These are phyloP conservation scores for Pyrenochaeta sp. DNA, from an alignment of 2,329 filamentous ascomycete species.

Conservation along the genomic window DNA sequence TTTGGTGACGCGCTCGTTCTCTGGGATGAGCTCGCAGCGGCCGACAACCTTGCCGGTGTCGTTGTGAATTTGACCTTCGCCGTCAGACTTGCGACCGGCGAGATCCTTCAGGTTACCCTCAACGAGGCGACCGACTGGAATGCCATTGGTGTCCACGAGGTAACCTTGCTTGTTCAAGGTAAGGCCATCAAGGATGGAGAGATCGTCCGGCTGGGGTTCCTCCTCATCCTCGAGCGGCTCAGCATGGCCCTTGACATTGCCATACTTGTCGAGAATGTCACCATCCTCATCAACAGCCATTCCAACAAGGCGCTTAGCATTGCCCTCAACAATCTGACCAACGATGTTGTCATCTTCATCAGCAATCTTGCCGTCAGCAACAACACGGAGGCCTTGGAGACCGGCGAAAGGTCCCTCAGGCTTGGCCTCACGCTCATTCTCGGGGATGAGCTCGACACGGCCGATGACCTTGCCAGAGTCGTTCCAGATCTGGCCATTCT, in stretches of 20 bases:
- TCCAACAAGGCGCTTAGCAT: slow-evolving; percentile 67
- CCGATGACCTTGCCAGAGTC: slow-evolving; percentile 77
- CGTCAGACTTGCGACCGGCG: slow-evolving; percentile 64
- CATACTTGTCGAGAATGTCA: slow-evolving; percentile 68
- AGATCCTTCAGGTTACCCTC: slow-evolving; percentile 66
- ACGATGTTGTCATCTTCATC: slow-evolving; percentile 61
- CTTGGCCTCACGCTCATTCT: slow-evolving; percentile 66
- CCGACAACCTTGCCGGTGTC: slow-evolving; percentile 65
- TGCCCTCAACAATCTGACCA: slow-evolving; percentile 65
- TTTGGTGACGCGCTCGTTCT: slow-evolving; percentile 63
- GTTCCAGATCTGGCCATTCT: slow-evolving; percentile 74
- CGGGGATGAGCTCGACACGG: slow-evolving; percentile 71
- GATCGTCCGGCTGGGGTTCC: slow-evolving; percentile 53
- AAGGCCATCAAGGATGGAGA: slow-evolving; percentile 63
- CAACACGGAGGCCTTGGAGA: slow-evolving; percentile 58
- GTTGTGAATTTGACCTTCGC: slow-evolving; percentile 64
- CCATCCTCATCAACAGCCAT: slow-evolving; percentile 69
- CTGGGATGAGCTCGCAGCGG: slow-evolving; percentile 65
- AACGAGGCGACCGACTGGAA: slow-evolving; percentile 64
- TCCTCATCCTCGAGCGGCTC: slow-evolving; percentile 61
- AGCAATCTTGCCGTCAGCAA: slow-evolving; percentile 58
- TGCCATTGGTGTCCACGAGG: slow-evolving; percentile 62
- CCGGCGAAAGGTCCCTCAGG: slow-evolving; percentile 61
- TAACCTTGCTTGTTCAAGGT: slow-evolving; percentile 67
- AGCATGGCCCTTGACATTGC: slow-evolving; percentile 68